Conservation (phyloP, 805 yeast genomes). For the Hanseniaspora jakobsenii region DNA sequence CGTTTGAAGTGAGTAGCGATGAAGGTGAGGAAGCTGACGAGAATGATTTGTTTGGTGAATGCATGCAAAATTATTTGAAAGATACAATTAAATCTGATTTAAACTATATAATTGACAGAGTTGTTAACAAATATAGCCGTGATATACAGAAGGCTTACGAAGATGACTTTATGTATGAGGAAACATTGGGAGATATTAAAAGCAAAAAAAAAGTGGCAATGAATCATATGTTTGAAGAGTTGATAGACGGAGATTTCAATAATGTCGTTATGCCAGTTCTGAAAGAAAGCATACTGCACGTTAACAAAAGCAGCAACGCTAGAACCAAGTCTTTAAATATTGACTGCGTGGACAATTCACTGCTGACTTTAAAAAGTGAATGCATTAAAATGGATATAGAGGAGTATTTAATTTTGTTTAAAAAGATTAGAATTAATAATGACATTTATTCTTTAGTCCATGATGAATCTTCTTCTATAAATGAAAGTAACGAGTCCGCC, state of each 20-base stretch:
- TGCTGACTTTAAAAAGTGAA: conserved; percentile 1
- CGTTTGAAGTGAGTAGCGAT: not conserved
- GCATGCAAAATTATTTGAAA: not conserved
- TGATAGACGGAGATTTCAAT: conserved; percentile 4
- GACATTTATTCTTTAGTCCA: too few species aligned
- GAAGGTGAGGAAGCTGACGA: not conserved
- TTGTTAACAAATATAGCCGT: not conserved
- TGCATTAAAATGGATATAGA: conserved; percentile 7
- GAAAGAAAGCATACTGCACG: conserved; percentile 8
- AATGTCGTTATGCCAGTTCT: conserved; percentile 8
- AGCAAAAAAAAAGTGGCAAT: not conserved
- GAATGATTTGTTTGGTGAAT: conserved; percentile 5
- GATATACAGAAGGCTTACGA: conserved; percentile 7
- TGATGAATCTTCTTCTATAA: too few species aligned
- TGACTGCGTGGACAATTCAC: not conserved
- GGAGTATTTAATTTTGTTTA: conserved; percentile 2
- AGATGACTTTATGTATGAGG: not conserved
- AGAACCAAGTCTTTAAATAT: not conserved
- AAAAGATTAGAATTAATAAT: too few species aligned
- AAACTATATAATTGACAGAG: not conserved
- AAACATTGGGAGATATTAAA: not conserved
- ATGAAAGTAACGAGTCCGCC: too few species aligned
- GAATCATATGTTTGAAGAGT: not conserved
- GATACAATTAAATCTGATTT: not conserved
- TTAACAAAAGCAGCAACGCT: not conserved